Evolutionary conservation across 192 early-diverging fungal species (phyloP), one percentile per base, ranked within the genome.

Genomic region (Globomyces pollinis-pini): DNA sequence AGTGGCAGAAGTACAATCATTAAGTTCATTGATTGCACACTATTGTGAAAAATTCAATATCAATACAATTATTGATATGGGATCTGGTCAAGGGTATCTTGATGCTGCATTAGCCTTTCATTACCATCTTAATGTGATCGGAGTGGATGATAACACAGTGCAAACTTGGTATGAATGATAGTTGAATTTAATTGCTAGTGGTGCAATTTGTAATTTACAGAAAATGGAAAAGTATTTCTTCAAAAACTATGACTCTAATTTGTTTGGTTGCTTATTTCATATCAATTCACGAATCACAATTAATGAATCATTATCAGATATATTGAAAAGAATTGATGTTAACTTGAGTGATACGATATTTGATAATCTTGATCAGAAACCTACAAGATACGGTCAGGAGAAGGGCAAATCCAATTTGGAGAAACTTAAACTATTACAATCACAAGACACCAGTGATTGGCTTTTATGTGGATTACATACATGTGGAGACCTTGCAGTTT

Each of bases 381-480:
- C n/a, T n/a, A n/a, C n/a, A n/a, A n/a, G n/a, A n/a, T n/a, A n/a
- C n/a, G n/a, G n/a, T n/a, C n/a, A 30, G 24, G 24, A 21, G 24
- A 2, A 13, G 47, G n/a, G n/a, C n/a, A n/a, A n/a, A n/a, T n/a
- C n/a, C n/a, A n/a, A n/a, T n/a, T n/a, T n/a, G n/a, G n/a, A n/a
- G n/a, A n/a, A n/a, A n/a, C n/a, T n/a, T n/a, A n/a, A n/a, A n/a
- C n/a, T n/a, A n/a, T n/a, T n/a, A n/a, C n/a, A n/a, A n/a, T n/a
- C n/a, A 28, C 47, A 29, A 29, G 47, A 50, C 20, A 26, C 5
- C 20, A 8, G 28, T 8, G 57, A 43, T 6, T 93, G 85, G 85
- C 66, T 89, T 50, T 69, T 91, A 0, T 89, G 87, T 54, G 89
- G 91, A 11, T 71, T 91, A 7, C 89, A 94, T 58, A 77, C 89